A percentile compares a stretch with the other conserved stretches of the same genome.
Conservation (phyloP, 202 grass and related monocot genomes). For the Carex sylvatica region DNA sequence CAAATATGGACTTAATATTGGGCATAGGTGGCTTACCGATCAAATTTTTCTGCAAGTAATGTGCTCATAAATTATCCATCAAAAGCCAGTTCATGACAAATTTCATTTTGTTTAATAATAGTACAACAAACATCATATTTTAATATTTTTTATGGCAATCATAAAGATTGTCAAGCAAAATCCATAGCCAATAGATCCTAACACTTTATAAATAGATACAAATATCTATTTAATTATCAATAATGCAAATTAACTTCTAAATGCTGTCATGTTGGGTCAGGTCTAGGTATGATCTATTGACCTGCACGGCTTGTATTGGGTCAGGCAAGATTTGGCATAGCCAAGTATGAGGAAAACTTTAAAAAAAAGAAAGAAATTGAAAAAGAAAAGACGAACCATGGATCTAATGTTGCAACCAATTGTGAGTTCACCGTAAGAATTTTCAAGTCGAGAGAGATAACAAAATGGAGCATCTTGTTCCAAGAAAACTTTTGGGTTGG, state of each 20-base stretch:
- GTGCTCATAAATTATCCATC: not conserved
- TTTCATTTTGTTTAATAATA: constrained; percentile 7
- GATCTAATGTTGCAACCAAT: constrained; percentile 83
- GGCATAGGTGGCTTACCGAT: not conserved
- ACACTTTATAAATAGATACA: constrained; percentile 15
- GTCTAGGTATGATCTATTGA: not conserved
- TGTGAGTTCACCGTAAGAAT: constrained; percentile 75
- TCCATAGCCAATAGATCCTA: not conserved
- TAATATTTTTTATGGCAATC: not conserved
- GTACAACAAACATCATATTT: not conserved
- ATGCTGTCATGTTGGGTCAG: not conserved
- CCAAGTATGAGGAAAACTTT: not conserved
- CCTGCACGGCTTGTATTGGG: not conserved
- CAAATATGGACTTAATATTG: not conserved
- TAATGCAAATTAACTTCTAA: not conserved
- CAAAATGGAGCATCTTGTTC: constrained; percentile 82
- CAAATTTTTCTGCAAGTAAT: not conserved
- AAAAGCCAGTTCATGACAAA: not conserved
- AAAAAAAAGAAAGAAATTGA: constrained; percentile 15
- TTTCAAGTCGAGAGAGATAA: constrained; percentile 78
- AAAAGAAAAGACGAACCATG: constrained; percentile 54
- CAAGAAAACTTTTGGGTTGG: constrained; percentile 64
- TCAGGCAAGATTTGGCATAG: not conserved
- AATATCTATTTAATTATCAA: constrained; percentile 17
- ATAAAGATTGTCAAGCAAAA: not conserved